Conservation (phyloP, 306 rosid genomes). For the Quercus robur region DNA sequence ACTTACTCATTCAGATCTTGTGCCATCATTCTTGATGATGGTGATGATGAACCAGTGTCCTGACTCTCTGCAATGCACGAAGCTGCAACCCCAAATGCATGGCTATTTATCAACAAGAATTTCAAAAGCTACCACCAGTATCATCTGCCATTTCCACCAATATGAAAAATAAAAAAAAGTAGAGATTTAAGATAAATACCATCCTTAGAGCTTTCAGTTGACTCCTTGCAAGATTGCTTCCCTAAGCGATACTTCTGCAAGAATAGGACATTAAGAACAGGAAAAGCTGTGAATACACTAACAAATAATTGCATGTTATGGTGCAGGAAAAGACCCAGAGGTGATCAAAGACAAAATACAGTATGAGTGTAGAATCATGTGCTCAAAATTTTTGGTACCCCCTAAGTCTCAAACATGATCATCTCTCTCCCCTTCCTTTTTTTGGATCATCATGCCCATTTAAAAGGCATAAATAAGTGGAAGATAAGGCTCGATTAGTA, state of each 20-base stretch:
- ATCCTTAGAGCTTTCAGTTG: conserved; percentile 44
- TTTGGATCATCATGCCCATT: not conserved
- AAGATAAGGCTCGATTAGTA: not conserved
- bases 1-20: conserved; percentile 46
- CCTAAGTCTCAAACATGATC: not conserved
- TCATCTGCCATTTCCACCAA: conserved; percentile 6
- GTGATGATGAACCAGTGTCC: conserved; percentile 52
- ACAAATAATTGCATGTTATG: not conserved
- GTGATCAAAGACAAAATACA: not conserved
- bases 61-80: conserved; percentile 57
- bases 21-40: conserved; percentile 40
- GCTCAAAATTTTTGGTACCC: not conserved
- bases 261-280: conserved; percentile 14
- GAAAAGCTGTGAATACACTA: not conserved
- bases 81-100: conserved; percentile 41
- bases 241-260: conserved; percentile 59
- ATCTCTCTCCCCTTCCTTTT: not conserved
- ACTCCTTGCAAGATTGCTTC: conserved; percentile 57
- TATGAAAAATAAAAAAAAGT: not conserved
- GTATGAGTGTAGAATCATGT: not conserved
- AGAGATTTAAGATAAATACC: conserved; percentile 29
- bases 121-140: conserved; percentile 8
- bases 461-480: not conserved
- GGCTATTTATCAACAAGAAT: conserved; percentile 10
- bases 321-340: not conserved